A percentile compares a stretch with the other conserved stretches of the same genome.
Evolutionary conservation across 2,329 filamentous ascomycete species (phyloP).

Genomic region (Botrytis hyacinthi): DNA sequence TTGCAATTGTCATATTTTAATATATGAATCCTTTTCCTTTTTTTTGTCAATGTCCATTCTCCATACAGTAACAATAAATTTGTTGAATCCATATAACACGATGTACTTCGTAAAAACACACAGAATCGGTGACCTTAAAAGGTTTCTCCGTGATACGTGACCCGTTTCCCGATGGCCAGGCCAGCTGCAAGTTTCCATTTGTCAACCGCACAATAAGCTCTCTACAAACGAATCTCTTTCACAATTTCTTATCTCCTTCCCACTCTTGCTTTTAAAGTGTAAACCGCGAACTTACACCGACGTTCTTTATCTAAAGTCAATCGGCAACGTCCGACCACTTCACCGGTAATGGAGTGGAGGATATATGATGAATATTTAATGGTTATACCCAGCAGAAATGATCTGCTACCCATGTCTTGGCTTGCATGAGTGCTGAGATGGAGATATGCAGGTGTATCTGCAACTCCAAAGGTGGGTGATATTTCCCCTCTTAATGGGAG

Average conservation of each 20-base stretch:
- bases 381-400: not conserved
- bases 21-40: not conserved
- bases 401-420: not conserved
- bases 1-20: not conserved
- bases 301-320: not conserved
- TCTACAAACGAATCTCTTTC: not conserved
- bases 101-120: too few relatives aligned
- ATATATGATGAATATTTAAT: not conserved
- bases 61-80: not conserved
- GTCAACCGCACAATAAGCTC: not conserved
- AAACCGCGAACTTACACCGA: not conserved
- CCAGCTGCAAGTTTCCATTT: not conserved
- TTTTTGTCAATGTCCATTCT: not conserved
- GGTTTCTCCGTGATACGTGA: not conserved
- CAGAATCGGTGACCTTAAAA: not conserved
- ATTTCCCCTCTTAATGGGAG: not conserved
- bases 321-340: not conserved
- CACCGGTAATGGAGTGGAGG: not conserved
- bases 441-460: constrained; percentile 3
- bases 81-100: not conserved
- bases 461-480: not conserved
- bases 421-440: constrained; percentile 1
- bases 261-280: not conserved
- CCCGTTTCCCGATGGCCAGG: not conserved
- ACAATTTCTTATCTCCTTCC: constrained; percentile 7